These are phyloP conservation scores for Moesziomyces sp. DNA, from an alignment of 1,284 basidiomycete genomes.

Conservation along the genomic window DNA sequence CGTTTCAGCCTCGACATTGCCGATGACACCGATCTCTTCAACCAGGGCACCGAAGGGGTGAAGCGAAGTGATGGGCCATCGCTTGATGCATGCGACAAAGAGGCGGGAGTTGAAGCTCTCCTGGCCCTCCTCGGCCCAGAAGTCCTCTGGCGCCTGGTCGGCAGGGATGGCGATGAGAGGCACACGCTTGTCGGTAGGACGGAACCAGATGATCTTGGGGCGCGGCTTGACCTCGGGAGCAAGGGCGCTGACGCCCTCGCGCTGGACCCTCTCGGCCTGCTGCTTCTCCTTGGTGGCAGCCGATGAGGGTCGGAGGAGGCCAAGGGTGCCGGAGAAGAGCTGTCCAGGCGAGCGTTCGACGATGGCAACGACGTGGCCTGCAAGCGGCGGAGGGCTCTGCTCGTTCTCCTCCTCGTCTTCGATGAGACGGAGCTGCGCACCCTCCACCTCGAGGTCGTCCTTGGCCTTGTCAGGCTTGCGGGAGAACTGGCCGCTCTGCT, in stretches of 20 bases:
- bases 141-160: constrained; percentile 95
- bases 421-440: constrained; percentile 93
- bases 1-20: constrained; percentile 96
- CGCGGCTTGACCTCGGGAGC: constrained; percentile 76
- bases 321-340: constrained; percentile 95
- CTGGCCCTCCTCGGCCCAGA: constrained; percentile 82
- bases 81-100: constrained; percentile 98
- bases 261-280: constrained; percentile 94
- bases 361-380: constrained; percentile 97
- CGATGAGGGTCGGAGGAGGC: constrained; percentile 92
- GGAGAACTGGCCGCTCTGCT: constrained; percentile 83
- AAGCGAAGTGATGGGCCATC: constrained; percentile 85
- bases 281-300: constrained; percentile 99
- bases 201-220: constrained; percentile 99
- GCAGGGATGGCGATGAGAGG: constrained; percentile 96
- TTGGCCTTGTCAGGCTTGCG: constrained; percentile 99
- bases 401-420: constrained; percentile 95
- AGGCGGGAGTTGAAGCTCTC: constrained; percentile 89
- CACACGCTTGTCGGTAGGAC: constrained; percentile 98
- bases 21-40: constrained; percentile 98
- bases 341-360: constrained; percentile 99
- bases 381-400: constrained; percentile 69
- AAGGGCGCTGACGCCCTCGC: constrained; percentile 83
- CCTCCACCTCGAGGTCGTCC: constrained; percentile 99
- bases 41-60: constrained; percentile 99